Evolutionary conservation across 192 early-diverging fungal genomes (phyloP).

Genomic region (Endogone sp.): DNA sequence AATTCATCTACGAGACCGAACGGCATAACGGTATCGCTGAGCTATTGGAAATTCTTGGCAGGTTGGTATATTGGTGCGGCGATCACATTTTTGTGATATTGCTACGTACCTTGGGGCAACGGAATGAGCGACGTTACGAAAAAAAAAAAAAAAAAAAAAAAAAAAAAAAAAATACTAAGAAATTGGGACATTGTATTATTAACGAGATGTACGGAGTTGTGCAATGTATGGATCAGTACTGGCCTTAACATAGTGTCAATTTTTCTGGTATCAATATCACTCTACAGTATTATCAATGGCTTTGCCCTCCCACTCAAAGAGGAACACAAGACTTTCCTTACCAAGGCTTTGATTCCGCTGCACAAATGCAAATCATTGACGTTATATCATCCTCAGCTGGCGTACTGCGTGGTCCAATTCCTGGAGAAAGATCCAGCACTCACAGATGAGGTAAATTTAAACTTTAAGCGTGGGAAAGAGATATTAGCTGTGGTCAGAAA

Average conservation of each 20-base stretch:
- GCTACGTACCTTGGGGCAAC: constrained; percentile 6
- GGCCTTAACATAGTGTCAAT: no score
- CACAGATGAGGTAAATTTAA: constrained; percentile 74
- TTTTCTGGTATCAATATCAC: constrained; percentile 12
- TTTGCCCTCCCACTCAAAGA: constrained; percentile 98
- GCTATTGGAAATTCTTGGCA: constrained; percentile 96
- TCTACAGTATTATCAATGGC: constrained; percentile 95
- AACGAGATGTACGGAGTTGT: no score
- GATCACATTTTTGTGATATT: not conserved
- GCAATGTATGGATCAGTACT: no score
- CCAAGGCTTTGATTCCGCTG: constrained; percentile 88
- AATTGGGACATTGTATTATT: no score
- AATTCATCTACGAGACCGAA: constrained; percentile 97
- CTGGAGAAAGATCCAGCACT: constrained; percentile 95
- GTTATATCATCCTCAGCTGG: constrained; percentile 94
- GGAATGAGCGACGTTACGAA: no score
- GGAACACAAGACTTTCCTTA: constrained; percentile 96
- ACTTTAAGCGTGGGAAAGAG: no score
- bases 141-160: no score
- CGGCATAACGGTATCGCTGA: constrained; percentile 98
- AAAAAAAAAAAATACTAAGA: constrained; percentile 8
- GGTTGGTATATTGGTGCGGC: constrained; percentile 59
- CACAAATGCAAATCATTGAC: constrained; percentile 95
- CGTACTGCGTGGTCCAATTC: constrained; percentile 99
- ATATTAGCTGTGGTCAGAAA: not conserved